These are phyloP conservation scores for Kockiozyma suomiensis DNA, from an alignment of 805 yeast genomes.

Conservation along the genomic window DNA sequence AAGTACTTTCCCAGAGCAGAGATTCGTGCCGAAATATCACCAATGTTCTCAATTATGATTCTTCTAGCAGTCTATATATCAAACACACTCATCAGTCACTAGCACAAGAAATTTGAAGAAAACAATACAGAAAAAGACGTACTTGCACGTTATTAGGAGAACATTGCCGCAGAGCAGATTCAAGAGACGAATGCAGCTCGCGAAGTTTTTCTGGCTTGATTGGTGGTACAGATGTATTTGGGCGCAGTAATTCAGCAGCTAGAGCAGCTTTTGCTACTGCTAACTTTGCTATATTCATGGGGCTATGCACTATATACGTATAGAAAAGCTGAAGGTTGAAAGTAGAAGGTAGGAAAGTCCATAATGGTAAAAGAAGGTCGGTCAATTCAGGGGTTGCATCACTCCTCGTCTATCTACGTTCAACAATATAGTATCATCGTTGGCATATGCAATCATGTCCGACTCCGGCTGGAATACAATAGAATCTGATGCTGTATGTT, in stretches of 20 bases:
- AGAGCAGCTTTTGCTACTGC: slow-evolving; percentile 26
- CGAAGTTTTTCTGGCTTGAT: slow-evolving; percentile 13
- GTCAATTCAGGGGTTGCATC: neutral
- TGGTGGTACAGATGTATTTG: slow-evolving; percentile 3
- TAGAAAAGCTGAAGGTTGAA: no score
- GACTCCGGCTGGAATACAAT: slow-evolving; percentile 61
- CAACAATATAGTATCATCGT: neutral
- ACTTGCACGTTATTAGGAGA: slow-evolving; percentile 19
- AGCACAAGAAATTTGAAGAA: no score
- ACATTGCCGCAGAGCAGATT: slow-evolving; percentile 12
- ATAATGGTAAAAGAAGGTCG: neutral
- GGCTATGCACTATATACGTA: no score
- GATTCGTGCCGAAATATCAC: neutral
- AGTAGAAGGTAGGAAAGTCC: no score
- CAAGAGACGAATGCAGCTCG: slow-evolving; percentile 16
- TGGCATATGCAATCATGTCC: neutral
- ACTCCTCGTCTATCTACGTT: neutral
- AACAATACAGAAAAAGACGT: no score
- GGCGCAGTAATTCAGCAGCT: slow-evolving; percentile 26
- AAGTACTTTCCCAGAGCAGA: slow-evolving; percentile 25
- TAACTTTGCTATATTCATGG: slow-evolving; percentile 9
- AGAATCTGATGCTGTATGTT: slow-evolving; percentile 60
- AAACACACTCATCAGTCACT: neutral
- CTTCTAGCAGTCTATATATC: neutral
- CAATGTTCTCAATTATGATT: slow-evolving; percentile 6